Evolutionary conservation across 2,329 filamentous ascomycete genomes (phyloP).

Genomic region (Cladophialophora yegresii): DNA sequence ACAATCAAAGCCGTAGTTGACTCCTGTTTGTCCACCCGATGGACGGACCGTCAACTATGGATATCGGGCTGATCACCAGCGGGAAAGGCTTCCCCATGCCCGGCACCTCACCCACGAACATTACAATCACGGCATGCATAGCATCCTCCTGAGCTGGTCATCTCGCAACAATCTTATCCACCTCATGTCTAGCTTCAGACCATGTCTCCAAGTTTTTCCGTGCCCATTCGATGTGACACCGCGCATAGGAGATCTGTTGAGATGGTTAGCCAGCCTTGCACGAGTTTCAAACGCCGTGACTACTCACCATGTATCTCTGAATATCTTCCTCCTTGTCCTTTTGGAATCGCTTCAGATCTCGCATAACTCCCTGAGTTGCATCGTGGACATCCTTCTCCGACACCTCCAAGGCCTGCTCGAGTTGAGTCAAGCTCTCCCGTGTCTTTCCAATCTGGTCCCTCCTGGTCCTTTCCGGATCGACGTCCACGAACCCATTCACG

Average conservation of each 20-base stretch:
- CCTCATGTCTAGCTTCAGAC: constrained; percentile 85
- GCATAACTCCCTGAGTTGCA: constrained; percentile 82
- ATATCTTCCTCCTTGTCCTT: constrained; percentile 93
- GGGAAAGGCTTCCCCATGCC: constrained; percentile 2
- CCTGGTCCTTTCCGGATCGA: constrained; percentile 88
- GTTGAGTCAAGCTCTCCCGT: constrained; percentile 74
- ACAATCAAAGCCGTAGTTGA: not conserved
- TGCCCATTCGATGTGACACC: constrained; percentile 92
- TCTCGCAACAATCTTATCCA: constrained; percentile 72
- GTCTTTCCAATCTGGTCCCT: constrained; percentile 96
- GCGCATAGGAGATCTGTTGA: constrained; percentile 79
- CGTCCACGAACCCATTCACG: constrained; percentile 92
- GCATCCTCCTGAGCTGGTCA: constrained; percentile 4
- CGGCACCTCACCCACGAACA: not conserved
- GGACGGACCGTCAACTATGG: not conserved
- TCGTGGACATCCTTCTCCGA: constrained; percentile 91
- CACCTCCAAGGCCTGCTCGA: constrained; percentile 87
- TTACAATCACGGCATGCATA: not conserved
- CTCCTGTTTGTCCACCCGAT: constrained; percentile 1
- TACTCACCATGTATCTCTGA: constrained; percentile 87
- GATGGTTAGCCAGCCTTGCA: not conserved
- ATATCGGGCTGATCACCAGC: constrained; percentile 1
- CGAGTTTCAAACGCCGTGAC: not conserved
- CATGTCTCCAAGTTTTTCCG: constrained; percentile 87
- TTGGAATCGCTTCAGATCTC: constrained; percentile 91